phyloP scores from a whole-genome alignment of 2,329 filamentous ascomycete species.

The Gaeumannomyces tritici region DNA sequence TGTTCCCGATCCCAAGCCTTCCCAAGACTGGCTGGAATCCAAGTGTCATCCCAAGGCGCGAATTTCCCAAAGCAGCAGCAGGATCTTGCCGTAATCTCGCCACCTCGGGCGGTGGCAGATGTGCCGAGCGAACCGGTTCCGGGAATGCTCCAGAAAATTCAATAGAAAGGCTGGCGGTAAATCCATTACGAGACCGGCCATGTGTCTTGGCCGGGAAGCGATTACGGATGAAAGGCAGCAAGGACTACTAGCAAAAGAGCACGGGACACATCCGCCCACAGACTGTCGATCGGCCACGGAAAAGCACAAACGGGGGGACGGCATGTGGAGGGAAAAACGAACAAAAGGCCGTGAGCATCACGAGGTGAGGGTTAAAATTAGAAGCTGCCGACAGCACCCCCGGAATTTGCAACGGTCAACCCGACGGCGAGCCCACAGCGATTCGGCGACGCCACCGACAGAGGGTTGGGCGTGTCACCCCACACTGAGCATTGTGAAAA shows the following conservation, averaged over 20 bases:
- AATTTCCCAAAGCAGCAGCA: background rate
- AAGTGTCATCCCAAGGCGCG: background rate
- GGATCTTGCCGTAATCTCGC: background rate
- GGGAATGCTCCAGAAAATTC: background rate
- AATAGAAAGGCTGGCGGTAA: background rate
- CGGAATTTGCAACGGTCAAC: background rate
- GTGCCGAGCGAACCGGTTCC: background rate
- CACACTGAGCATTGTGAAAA: background rate
- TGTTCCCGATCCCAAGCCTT: background rate
- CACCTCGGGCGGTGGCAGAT: background rate
- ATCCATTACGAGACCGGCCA: background rate
- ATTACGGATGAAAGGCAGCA: slow-evolving; percentile 1
- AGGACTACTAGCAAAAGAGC: background rate
- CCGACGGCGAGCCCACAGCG: background rate
- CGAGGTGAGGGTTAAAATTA: background rate
- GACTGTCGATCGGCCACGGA: background rate
- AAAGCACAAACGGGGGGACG: background rate
- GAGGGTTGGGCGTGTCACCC: background rate
- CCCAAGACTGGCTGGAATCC: too few relatives aligned
- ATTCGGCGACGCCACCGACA: background rate
- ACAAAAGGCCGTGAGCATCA: background rate
- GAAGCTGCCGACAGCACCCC: background rate
- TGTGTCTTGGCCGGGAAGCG: background rate
- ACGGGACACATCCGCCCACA: background rate
- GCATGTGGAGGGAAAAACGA: background rate